Evolutionary conservation across 164 flowering plant species (phyloP).

Genomic region (Aristolochia fimbriata): DNA sequence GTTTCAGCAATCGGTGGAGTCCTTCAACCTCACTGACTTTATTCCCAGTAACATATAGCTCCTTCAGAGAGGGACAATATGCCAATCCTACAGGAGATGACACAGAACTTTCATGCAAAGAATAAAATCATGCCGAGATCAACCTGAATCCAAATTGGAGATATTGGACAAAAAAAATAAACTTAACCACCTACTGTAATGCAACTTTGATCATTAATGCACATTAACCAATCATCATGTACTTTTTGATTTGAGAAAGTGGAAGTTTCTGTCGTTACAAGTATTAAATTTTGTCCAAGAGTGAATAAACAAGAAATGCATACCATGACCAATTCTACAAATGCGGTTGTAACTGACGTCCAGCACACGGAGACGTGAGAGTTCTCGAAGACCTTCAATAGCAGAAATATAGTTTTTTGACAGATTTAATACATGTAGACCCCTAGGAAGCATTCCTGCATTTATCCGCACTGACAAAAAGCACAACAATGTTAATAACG

Average conservation of each 20-base stretch:
- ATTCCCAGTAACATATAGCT: slow-evolving; percentile 86
- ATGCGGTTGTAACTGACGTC: slow-evolving; percentile 89
- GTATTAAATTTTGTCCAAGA: no score
- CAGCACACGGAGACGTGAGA: slow-evolving; percentile 60
- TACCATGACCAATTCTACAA: slow-evolving; percentile 85
- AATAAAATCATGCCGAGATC: no score
- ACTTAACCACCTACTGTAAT: no score
- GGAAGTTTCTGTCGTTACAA: no score
- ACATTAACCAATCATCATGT: no score
- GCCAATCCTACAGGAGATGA: slow-evolving; percentile 42
- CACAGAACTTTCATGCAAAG: no score
- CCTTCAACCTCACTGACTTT: slow-evolving; percentile 90
- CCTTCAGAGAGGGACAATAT: slow-evolving; percentile 66
- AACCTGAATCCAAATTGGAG: no score
- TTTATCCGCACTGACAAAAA: slow-evolving; percentile 56
- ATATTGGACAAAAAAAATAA: no score
- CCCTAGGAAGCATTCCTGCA: slow-evolving; percentile 83
- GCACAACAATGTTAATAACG: not conserved
- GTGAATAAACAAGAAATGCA: not conserved
- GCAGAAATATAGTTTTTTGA: slow-evolving; percentile 76
- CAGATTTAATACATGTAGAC: slow-evolving; percentile 71
- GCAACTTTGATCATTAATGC: no score
- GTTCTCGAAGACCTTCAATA: slow-evolving; percentile 86
- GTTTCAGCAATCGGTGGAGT: slow-evolving; percentile 75
- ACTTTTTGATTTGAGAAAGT: no score